Evolutionary conservation across 2,329 filamentous ascomycete genomes (phyloP), one percentile per base, ranked within the genome.

Genomic region (Aureobasidium uvarum): DNA sequence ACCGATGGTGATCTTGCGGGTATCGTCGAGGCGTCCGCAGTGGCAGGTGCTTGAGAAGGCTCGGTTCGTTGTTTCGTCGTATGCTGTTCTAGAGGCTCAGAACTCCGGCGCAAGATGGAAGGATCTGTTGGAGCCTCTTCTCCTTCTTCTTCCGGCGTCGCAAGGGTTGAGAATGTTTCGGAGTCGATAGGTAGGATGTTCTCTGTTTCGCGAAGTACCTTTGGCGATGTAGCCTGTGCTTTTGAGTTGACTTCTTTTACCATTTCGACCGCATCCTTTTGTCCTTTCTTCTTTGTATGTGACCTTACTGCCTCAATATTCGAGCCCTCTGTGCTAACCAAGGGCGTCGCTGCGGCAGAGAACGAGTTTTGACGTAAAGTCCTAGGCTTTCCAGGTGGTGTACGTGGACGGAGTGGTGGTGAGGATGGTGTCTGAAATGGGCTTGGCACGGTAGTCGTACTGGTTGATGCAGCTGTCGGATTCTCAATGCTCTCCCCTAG

Each of bases 251-350:
- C 68, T 73, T 77, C 48, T 76, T 70, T 4, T 73, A 77, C 60
- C 75, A 73, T 45, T 74, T 78, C 48, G 13, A 67, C 81, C 28
- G 89, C 89, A 72, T 85, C 80, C 66, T 81, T 81, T 58, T 86
- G 81, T 43, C 86, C 84, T 1, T 84, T 83, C 67, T 84, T 54
- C 38, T 54, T 85, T 69, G 85, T 84, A 7, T 72, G 69, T 20
- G 69, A 63, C 14, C 72, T 71, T 14, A 86, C 69, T 20, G 73
- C 81, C 67, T 92, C 88, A 23, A 86, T 86, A 68, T 88, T 87
- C 0, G 85, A 82, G 39, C 84, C 81, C 70, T 92, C 88, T 0
- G 87, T 86, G 36, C 85, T 86, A 7, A 93, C 84, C 23, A 88
- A 79, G 1, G 90, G 88, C 64, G 85, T 83, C 1, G 88, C 83